Conservation (phyloP, 2,329 filamentous ascomycete species). For the Cordyceps tenuipes region DNA sequence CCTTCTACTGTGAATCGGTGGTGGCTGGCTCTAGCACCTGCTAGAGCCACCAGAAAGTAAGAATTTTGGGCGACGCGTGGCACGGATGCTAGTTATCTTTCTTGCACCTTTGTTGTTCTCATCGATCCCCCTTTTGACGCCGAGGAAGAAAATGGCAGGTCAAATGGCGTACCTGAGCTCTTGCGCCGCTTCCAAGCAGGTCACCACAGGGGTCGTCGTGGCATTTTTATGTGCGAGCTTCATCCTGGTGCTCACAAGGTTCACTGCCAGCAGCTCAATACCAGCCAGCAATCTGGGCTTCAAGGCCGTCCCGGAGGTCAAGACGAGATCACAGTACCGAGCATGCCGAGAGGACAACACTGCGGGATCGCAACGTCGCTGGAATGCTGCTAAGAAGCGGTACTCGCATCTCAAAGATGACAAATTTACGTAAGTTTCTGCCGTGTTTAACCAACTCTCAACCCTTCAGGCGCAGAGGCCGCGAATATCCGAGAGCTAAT, state of each 20-base stretch:
- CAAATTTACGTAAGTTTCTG: neutral
- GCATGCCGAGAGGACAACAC: neutral
- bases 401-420: neutral
- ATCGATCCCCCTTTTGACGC: slow-evolving; percentile 34
- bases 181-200: slow-evolving; percentile 30
- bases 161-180: slow-evolving; percentile 18
- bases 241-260: slow-evolving; percentile 28
- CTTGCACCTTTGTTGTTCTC: slow-evolving; percentile 40
- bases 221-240: slow-evolving; percentile 18
- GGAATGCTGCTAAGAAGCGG: neutral
- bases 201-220: slow-evolving; percentile 27
- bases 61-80: too few relatives aligned
- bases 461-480: neutral
- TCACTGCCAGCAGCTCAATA: slow-evolving; percentile 35
- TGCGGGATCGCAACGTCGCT: neutral
- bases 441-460: neutral
- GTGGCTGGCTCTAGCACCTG: too few relatives aligned
- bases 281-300: neutral
- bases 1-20: too few relatives aligned
- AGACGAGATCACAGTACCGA: neutral
- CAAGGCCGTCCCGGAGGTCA: neutral
- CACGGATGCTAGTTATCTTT: too few relatives aligned
- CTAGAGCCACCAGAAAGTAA: too few relatives aligned
- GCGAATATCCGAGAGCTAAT: neutral
- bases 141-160: slow-evolving; percentile 18